A percentile compares a stretch with the other conserved stretches of the same genome.
Conservation (phyloP, 2,329 filamentous ascomycete genomes). For the Cercospora zeina region DNA sequence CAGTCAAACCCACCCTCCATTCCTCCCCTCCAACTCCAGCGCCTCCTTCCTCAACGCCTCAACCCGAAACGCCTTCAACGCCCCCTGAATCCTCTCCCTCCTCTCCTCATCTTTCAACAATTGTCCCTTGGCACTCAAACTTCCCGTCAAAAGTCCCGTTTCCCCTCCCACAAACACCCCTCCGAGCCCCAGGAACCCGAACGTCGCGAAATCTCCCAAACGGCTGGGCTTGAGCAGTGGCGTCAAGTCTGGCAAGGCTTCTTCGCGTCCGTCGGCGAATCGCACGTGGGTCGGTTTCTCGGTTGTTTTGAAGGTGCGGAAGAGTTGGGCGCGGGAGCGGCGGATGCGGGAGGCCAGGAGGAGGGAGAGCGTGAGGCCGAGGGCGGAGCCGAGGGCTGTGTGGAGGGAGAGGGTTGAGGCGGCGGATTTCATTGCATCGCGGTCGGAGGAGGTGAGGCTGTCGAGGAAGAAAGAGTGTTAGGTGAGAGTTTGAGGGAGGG, state of each 20-base stretch:
- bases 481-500: background rate
- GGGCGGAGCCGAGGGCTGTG: conserved; percentile 59
- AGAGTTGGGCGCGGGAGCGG: conserved; percentile 58
- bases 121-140: conserved; percentile 54
- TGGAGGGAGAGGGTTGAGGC: conserved; percentile 57
- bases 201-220: conserved; percentile 62
- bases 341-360: conserved; percentile 60
- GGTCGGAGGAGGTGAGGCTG: conserved; percentile 58
- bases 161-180: conserved; percentile 67
- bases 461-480: background rate
- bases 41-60: conserved; percentile 64
- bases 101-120: conserved; percentile 58
- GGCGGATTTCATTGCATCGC: conserved; percentile 58
- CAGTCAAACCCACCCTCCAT: background rate
- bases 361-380: conserved; percentile 61
- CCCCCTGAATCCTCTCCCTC: conserved; percentile 60
- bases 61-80: conserved; percentile 62
- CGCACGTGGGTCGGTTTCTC: conserved; percentile 63
- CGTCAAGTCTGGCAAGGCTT: conserved; percentile 63
- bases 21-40: conserved; percentile 53
- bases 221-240: conserved; percentile 58
- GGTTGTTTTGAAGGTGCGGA: conserved; percentile 60
- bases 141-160: conserved; percentile 60
- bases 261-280: conserved; percentile 62
- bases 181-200: conserved; percentile 62